Base-by-base conservation (phyloP, 176 grass and related monocot species). In the Coix lacrymajobi region DNA sequence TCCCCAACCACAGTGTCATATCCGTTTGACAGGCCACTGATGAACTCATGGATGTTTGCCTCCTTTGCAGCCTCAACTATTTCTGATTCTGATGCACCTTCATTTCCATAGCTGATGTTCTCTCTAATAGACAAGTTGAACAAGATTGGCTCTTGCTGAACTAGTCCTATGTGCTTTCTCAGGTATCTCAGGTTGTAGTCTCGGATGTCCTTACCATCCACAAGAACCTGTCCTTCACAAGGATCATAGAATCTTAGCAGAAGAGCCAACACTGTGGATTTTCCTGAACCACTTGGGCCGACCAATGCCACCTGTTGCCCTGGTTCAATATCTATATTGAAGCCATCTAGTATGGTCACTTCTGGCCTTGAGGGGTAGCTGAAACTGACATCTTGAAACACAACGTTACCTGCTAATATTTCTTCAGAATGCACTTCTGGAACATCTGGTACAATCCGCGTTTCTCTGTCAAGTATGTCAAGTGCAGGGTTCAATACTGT, bases 181-280 rank as follows among this genome's bases (percentile, higher is more conserved):
- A 92, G 43, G 62, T 65, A 86, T 37, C 81, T 92, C 69, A 92
- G 54, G 52, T 86, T 82, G 66, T 87, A 93, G 7, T 81, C 60
- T 45, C 78, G 87, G 43, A 90, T 78, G 58, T 93, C 78, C 62
- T 82, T 90, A 13, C 43, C 48, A 6, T 90, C 87, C 24, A 90
- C 22, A 32, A 87, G 64, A 62, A 90, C 79, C 36, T 25, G 70
- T 7, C 92, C 92, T 32, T 25, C 25, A 11, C 12, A 29, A 84
- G 92, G 83, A 70, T 94, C 86, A 44, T 94, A 94, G 66, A 94
- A 91, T 38, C 92, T 86, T 75, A 87, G 29, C 67, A 94, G n/a
- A 20, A 94, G 83, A 22, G 92, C 76, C 36, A 94, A 37, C 11
- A 91, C 77, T 9, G 92, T 81, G 58, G 84, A 85, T 82, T 94